Percentiles rank a stretch among this genome's conserved stretches.
Conservation (phyloP, 2,329 filamentous ascomycete species). For the Colletotrichum theobromicola region DNA sequence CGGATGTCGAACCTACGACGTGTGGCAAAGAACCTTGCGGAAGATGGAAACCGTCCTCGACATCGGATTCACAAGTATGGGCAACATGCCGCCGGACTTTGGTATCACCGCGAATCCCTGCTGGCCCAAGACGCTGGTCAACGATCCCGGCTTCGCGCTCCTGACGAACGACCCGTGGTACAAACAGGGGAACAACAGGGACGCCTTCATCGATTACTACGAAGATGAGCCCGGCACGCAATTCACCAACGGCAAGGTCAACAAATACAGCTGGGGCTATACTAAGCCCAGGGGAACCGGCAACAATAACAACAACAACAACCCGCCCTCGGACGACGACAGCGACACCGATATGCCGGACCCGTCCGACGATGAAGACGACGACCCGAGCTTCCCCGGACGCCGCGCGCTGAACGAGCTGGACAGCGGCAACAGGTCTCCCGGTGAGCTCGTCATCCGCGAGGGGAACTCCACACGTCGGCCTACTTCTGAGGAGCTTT, state of each 20-base stretch:
- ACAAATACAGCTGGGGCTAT: background rate
- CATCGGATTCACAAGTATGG: background rate
- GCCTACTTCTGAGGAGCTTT: background rate
- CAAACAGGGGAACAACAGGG: background rate
- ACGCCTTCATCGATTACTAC: background rate
- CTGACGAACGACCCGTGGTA: constrained; percentile 24
- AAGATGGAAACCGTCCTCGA: background rate
- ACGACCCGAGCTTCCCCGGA: too few species aligned
- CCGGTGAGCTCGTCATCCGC: background rate
- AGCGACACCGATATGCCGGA: too few species aligned
- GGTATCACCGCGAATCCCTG: constrained; percentile 25
- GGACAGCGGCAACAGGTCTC: background rate
- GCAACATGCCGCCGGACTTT: constrained; percentile 4
- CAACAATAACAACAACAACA: too few species aligned
- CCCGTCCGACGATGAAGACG: too few species aligned
- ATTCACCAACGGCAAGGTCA: background rate
- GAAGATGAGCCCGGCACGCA: background rate
- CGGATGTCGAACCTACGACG: background rate
- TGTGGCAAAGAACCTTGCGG: background rate
- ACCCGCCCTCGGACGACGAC: too few species aligned
- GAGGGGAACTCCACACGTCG: constrained; percentile 10
- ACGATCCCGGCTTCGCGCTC: constrained; percentile 26
- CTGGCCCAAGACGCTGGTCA: constrained; percentile 21
- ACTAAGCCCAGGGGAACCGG: background rate
- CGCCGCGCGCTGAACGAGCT: background rate